phyloP scores from a whole-genome alignment of 2,329 filamentous ascomycete genomes.

The Clarireedia hainanense region DNA sequence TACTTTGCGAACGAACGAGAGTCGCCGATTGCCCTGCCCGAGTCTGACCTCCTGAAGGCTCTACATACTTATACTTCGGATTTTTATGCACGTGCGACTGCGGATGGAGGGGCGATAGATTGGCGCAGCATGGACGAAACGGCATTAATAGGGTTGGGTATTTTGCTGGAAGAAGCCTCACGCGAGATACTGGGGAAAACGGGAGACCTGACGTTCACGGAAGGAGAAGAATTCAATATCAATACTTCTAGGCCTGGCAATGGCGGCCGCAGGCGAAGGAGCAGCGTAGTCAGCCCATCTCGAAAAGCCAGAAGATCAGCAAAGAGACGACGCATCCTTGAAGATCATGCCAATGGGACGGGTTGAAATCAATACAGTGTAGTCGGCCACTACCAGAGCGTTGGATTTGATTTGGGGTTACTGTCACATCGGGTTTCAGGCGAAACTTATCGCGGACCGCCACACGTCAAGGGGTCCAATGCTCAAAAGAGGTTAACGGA shows the following conservation, averaged over 20 bases:
- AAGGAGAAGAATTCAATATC: conserved; percentile 34
- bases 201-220: conserved; percentile 66
- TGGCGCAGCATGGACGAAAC: conserved; percentile 68
- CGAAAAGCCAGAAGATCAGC: neutral
- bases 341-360: neutral
- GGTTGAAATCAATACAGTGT: neutral
- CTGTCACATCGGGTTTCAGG: conserved; percentile 6
- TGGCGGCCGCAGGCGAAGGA: neutral
- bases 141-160: conserved; percentile 65
- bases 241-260: neutral
- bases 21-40: conserved; percentile 50
- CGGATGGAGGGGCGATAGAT: conserved; percentile 27
- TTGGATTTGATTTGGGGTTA: neutral
- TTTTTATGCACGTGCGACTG: conserved; percentile 45
- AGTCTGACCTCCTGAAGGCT: conserved; percentile 61
- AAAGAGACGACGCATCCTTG: conserved; percentile 6
- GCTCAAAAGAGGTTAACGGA: neutral
- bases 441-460: neutral
- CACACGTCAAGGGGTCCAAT: neutral
- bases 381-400: conserved; percentile 3
- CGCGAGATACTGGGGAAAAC: conserved; percentile 51
- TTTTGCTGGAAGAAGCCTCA: conserved; percentile 65
- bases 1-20: conserved; percentile 58
- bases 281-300: neutral
- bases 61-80: conserved; percentile 61